Conservation (phyloP, 306 rosid genomes). For the Senna tora region DNA sequence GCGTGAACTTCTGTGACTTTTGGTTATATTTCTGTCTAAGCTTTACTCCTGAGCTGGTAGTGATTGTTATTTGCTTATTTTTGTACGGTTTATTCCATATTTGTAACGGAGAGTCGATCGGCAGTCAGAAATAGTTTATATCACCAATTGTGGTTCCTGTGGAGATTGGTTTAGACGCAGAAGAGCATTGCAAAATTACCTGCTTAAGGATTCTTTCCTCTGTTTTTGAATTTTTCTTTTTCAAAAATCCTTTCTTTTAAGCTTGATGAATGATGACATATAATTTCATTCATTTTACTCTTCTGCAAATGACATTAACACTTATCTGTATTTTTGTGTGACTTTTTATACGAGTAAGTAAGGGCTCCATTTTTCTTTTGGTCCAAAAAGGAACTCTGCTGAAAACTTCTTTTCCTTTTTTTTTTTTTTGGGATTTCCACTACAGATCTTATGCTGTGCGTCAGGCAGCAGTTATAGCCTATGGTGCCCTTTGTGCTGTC, state of each 20-base stretch:
- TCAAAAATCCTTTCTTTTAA: neutral
- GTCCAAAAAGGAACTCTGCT: neutral
- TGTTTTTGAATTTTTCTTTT: neutral
- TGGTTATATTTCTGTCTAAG: too few species aligned
- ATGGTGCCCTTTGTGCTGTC: conserved; percentile 83
- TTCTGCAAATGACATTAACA: neutral
- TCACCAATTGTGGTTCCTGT: neutral
- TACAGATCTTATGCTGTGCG: conserved; percentile 73
- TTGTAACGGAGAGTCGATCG: too few species aligned
- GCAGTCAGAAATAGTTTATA: neutral
- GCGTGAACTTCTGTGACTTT: neutral
- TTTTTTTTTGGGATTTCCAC: conserved; percentile 20
- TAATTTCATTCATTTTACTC: neutral
- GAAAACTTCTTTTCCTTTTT: conserved; percentile 28
- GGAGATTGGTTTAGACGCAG: neutral
- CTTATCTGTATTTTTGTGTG: neutral
- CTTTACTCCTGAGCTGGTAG: too few species aligned
- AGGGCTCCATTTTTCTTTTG: neutral
- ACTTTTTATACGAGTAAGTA: neutral
- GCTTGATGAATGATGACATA: neutral
- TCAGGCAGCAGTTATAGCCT: conserved; percentile 72
- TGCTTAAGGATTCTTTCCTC: neutral
- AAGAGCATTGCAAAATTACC: neutral
- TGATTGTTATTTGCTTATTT: conserved; percentile 1
- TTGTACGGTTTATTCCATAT: neutral